These are phyloP conservation scores for Pyrus communis DNA, from an alignment of 306 rosid genomes.

Conservation along the genomic window DNA sequence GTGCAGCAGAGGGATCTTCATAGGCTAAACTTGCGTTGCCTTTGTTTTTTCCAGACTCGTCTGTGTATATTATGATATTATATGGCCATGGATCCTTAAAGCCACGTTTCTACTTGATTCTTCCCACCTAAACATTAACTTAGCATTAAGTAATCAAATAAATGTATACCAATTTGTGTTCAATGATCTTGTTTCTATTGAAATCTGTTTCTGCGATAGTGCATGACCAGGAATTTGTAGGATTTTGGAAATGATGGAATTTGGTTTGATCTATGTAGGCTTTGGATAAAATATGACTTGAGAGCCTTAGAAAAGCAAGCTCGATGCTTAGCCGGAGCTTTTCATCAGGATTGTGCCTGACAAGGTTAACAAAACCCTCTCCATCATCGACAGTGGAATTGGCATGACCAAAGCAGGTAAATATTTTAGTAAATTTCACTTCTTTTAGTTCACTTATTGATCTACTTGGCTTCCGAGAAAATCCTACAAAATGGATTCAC, in stretches of 20 bases:
- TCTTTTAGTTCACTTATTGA: not conserved
- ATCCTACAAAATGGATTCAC: not conserved
- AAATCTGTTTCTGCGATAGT: not conserved
- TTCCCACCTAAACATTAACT: no score
- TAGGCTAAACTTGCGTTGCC: no score
- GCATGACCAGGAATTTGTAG: not conserved
- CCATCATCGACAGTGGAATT: slow-evolving; percentile 59
- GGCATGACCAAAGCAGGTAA: slow-evolving; percentile 79
- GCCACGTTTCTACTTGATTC: no score
- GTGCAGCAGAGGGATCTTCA: no score
- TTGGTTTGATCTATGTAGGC: slow-evolving; percentile 23
- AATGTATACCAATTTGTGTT: not conserved
- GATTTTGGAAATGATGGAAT: not conserved
- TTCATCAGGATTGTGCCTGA: slow-evolving; percentile 62
- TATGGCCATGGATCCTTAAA: no score
- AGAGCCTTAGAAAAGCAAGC: slow-evolving; percentile 57
- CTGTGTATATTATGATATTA: no score
- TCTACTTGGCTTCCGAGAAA: not conserved
- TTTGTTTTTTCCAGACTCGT: no score
- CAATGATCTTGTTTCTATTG: not conserved
- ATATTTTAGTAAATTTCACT: accelerated
- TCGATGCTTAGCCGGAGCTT: slow-evolving; percentile 56
- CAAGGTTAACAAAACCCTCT: slow-evolving; percentile 49
- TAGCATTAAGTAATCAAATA: no score
- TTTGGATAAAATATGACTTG: slow-evolving; percentile 56